Evolutionary conservation across 1,284 basidiomycete species (phyloP).

Genomic region (Laetiporus sulphureus): DNA sequence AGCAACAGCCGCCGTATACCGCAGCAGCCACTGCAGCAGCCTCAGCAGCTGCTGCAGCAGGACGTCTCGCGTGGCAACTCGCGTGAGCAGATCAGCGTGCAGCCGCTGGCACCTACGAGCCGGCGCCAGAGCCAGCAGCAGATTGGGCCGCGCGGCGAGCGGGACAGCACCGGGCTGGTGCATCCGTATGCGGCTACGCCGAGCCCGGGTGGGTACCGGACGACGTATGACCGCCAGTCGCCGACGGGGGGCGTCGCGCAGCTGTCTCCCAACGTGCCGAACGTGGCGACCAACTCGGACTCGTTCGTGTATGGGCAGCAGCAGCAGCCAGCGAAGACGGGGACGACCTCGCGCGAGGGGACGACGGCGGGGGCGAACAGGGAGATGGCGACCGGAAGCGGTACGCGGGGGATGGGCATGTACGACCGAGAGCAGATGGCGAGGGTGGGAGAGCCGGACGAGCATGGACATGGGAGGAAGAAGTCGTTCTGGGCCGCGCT

Average conservation of each 20-base stretch:
- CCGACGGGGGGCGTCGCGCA: conserved; percentile 32
- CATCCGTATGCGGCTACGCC: conserved; percentile 67
- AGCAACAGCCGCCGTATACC: conserved; percentile 36
- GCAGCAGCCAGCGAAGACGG: conserved; percentile 32
- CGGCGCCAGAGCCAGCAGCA: conserved; percentile 59
- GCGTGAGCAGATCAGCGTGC: conserved; percentile 49
- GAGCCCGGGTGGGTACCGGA: conserved; percentile 46
- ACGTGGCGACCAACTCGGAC: conserved; percentile 38
- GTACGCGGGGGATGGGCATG: conserved; percentile 51
- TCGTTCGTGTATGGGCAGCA: conserved; percentile 53
- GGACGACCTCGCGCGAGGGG: conserved; percentile 25
- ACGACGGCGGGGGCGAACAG: conserved; percentile 17
- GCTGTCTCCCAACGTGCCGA: conserved; percentile 16
- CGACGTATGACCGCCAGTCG: conserved; percentile 50
- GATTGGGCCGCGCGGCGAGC: conserved; percentile 20
- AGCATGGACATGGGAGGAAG: conserved; percentile 41
- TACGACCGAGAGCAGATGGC: conserved; percentile 46
- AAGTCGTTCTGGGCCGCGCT: conserved; percentile 53
- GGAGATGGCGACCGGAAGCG: conserved; percentile 35
- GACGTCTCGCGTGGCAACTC: conserved; percentile 36
- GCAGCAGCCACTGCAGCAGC: no score
- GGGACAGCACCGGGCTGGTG: conserved; percentile 40
- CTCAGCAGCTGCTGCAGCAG: conserved; percentile 14
- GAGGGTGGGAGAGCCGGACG: conserved; percentile 49
- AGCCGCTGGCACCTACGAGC: conserved; percentile 53